A percentile compares a stretch with the other conserved stretches of the same genome.
Evolutionary conservation across 306 rosid genomes (phyloP).

Genomic region (Canavalia gladiata): DNA sequence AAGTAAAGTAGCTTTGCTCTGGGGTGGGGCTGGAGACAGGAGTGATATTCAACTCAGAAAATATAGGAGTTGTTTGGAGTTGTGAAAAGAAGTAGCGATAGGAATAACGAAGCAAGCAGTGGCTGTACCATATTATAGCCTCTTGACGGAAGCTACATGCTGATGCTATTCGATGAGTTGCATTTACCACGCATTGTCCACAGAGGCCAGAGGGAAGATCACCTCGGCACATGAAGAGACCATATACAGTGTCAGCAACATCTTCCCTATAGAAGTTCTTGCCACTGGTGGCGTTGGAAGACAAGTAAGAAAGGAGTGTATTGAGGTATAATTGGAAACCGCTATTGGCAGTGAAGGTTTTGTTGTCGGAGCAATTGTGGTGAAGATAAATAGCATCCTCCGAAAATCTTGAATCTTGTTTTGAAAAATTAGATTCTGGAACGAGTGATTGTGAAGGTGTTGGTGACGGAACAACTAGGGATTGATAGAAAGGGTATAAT

Average conservation of each 20-base stretch:
- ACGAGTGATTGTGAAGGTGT: background rate
- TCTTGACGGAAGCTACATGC: background rate
- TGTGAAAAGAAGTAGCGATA: background rate
- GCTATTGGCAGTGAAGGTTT: background rate
- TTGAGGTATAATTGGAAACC: background rate
- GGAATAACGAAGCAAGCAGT: slow-evolving; percentile 6
- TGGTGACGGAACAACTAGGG: background rate
- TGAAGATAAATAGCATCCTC: background rate
- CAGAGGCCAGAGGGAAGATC: background rate
- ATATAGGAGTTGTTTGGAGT: background rate
- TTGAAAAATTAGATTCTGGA: no score
- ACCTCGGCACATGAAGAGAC: slow-evolving; percentile 36
- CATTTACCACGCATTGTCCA: background rate
- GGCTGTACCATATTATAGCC: no score
- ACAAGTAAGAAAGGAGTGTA: slow-evolving; percentile 17
- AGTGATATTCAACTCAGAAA: background rate
- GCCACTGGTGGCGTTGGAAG: slow-evolving; percentile 24
- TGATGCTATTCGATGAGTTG: background rate
- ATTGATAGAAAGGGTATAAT: background rate
- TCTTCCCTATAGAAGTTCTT: fast-evolving
- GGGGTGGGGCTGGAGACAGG: no score
- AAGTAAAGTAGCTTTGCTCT: background rate
- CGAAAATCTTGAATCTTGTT: background rate
- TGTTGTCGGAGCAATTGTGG: background rate
- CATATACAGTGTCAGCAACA: background rate